A percentile compares a stretch with the other conserved stretches of the same genome.
These are phyloP conservation scores for Clarireedia monteithiana DNA, from an alignment of 2,329 filamentous ascomycete species.

Conservation along the genomic window DNA sequence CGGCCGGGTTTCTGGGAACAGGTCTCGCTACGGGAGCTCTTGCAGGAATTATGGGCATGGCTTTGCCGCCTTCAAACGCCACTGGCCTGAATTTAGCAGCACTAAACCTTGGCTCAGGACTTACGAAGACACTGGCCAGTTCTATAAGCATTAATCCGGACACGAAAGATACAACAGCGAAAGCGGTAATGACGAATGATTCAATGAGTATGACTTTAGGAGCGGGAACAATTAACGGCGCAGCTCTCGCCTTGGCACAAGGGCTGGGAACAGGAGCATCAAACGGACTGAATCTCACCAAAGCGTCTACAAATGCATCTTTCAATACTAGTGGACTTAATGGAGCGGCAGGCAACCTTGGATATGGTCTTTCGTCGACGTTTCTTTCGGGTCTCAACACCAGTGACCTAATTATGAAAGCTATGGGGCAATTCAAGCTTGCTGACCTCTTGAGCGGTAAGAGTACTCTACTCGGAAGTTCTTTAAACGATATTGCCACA, in stretches of 20 bases:
- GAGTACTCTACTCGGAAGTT: not conserved
- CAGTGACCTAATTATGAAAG: not conserved
- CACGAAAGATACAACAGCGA: not conserved
- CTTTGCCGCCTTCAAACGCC: not conserved
- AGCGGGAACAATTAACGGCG: not conserved
- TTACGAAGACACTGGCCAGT: not conserved
- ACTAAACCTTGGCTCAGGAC: not conserved
- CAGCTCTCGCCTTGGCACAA: conserved; percentile 4
- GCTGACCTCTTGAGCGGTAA: not conserved
- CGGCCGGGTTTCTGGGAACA: not conserved
- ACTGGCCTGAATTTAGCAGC: not conserved
- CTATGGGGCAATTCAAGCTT: not conserved
- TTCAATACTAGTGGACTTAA: conserved; percentile 9
- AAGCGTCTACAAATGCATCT: not conserved
- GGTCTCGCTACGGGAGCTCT: not conserved
- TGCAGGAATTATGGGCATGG: not conserved
- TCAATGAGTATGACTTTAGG: not conserved
- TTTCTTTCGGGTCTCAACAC: not conserved
- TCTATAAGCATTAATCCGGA: not conserved
- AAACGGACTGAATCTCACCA: conserved; percentile 4
- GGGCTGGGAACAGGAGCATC: conserved; percentile 13
- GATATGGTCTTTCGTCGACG: conserved; percentile 7
- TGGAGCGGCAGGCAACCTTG: conserved; percentile 12
- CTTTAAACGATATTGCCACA: not conserved
- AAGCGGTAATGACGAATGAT: not conserved